Evolutionary conservation across 2,329 filamentous ascomycete genomes (phyloP), one percentile per base, ranked within the genome.

Genomic region (Talaromyces piceae): DNA sequence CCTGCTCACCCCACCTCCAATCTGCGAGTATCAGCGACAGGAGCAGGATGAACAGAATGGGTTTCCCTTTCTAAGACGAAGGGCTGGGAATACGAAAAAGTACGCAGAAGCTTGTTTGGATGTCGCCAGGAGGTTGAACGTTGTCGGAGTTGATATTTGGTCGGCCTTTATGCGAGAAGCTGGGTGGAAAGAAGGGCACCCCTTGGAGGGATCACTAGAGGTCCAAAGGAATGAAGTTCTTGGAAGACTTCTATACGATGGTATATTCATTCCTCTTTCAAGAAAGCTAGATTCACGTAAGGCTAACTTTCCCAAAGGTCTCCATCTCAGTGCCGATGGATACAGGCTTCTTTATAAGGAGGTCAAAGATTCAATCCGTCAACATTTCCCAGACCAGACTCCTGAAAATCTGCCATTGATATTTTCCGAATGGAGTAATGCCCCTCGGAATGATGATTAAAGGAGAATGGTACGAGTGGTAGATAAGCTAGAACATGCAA

Each of bases 141-240:
- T 91, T 2, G 75, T 81, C 0, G 78, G 91, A 1, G 72, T 95
- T 22, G 88, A 97, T 67, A 77, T 96, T 2, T 94, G 88, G 82
- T 78, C 80, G 54, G 81, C 81, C 0, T 77, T 96, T 60, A 88
- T 95, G 83, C 75, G 80, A 50, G 76, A 79, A 45, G 73, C 75
- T 2, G 77, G 76, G 1, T 83, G 79, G 70, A 64, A 72, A 11
- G 68, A 70, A 57, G 76, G 73, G 4, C 69, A 75, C 28, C 67
- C 72, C 3, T 61, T 83, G 23, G 67, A 73, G 9, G 77, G 91
- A 67, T 73, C 80, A 43, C 39, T 43, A 25, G 39, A 43, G 39
- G 20, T 5, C 25, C 39, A 25, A 22, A 43, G n/a, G 23, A 43
- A 43, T 25, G 20, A 43, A 25, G 22, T 25, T 3, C 11, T 43